A percentile compares a stretch with the other conserved stretches of the same genome.
Evolutionary conservation across 139 green algal genomes (phyloP).

Genomic region (Chlamydomonas sphaeroides): DNA sequence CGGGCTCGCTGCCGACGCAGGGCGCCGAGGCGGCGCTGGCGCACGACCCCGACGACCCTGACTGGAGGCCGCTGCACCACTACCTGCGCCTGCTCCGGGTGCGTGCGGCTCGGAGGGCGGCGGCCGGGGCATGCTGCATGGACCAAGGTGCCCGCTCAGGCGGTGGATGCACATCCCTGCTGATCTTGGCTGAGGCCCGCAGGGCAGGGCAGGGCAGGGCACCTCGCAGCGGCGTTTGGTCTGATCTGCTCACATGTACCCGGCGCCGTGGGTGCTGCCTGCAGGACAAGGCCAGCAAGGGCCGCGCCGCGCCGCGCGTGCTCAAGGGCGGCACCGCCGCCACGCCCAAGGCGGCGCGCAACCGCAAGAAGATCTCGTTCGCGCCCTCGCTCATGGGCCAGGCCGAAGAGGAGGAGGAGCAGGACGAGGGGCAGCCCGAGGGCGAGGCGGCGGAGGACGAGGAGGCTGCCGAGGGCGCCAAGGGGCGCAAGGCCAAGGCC

Average conservation of each 20-base stretch:
- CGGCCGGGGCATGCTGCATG: neutral
- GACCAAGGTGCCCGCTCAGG: neutral
- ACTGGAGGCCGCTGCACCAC: constrained; percentile 26
- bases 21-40: neutral
- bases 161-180: no score
- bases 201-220: no score
- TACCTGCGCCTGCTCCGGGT: constrained; percentile 19
- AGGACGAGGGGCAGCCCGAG: neutral
- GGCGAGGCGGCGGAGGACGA: neutral
- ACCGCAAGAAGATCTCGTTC: constrained; percentile 33
- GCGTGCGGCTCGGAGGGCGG: neutral
- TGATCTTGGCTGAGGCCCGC: no score
- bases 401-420: constrained; percentile 6
- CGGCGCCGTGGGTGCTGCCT: neutral
- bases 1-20: no score
- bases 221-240: no score
- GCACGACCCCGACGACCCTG: constrained; percentile 18
- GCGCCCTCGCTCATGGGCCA: neutral
- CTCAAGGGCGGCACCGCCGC: constrained; percentile 21
- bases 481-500: neutral
- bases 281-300: constrained; percentile 25
- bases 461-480: neutral
- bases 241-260: neutral
- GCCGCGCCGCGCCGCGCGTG: constrained; percentile 7
- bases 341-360: neutral